Conservation (phyloP, 2,329 filamentous ascomycete species). For the Calonectria crousiana region DNA sequence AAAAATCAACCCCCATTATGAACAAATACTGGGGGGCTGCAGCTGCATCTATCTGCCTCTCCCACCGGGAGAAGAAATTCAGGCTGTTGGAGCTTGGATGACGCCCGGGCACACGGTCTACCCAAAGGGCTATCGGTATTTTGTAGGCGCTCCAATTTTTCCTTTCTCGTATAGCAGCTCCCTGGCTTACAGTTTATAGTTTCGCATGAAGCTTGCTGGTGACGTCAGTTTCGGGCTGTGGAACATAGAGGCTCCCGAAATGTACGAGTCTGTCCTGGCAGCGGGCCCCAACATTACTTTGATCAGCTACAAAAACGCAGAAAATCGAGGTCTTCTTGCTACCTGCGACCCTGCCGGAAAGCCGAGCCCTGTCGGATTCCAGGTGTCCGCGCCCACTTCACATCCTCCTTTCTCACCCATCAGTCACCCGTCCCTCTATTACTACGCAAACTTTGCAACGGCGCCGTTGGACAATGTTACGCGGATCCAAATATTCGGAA, state of each 20-base stretch:
- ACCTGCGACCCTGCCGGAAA: neutral
- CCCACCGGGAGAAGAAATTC: neutral
- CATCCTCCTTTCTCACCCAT: neutral
- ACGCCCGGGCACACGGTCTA: too few relatives aligned
- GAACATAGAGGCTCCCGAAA: neutral
- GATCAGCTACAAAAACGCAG: neutral
- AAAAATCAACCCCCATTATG: neutral
- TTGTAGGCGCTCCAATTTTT: neutral
- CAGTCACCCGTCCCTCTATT: neutral
- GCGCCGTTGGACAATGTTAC: neutral
- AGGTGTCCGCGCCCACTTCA: neutral
- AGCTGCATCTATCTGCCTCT: constrained; percentile 2
- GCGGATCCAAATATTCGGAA: neutral
- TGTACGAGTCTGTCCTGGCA: neutral
- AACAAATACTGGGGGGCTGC: neutral
- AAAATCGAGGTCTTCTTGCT: neutral
- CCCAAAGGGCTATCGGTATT: neutral
- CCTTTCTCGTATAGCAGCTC: neutral
- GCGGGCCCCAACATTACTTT: neutral
- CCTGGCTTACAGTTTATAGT: neutral
- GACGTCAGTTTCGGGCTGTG: neutral
- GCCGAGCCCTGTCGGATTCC: neutral
- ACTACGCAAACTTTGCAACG: neutral
- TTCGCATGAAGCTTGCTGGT: neutral
- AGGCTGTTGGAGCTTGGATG: neutral